Conservation (phyloP, 2,329 filamentous ascomycete genomes). For the Teratosphaeria pseudoeucalypti region DNA sequence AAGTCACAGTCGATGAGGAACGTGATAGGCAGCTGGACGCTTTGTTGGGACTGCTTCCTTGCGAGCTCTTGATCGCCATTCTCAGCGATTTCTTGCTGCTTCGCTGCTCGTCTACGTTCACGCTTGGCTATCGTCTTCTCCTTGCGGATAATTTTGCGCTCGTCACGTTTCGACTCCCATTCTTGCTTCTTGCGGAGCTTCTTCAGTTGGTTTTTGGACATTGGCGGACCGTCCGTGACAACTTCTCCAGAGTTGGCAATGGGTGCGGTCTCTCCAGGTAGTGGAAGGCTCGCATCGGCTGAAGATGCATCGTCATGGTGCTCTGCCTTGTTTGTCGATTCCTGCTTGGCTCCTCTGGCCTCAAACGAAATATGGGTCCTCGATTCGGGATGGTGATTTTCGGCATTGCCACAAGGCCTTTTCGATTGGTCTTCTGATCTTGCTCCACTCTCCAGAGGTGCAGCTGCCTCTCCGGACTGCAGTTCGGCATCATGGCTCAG, state of each 20-base stretch:
- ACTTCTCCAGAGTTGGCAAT: neutral
- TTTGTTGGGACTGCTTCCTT: constrained; percentile 8
- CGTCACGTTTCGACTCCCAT: constrained; percentile 62
- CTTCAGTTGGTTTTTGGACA: constrained; percentile 84
- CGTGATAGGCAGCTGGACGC: constrained; percentile 59
- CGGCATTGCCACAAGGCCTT: neutral
- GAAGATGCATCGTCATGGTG: neutral
- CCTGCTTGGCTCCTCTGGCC: neutral
- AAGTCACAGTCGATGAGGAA: constrained; percentile 88
- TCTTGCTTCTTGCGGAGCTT: constrained; percentile 60
- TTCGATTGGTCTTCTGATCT: neutral
- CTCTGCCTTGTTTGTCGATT: neutral
- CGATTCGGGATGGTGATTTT: neutral
- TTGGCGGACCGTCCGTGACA: constrained; percentile 12
- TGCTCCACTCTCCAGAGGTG: neutral
- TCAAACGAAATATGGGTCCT: neutral
- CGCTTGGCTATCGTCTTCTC: constrained; percentile 46
- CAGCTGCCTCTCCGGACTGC: neutral
- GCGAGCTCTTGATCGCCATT: constrained; percentile 1
- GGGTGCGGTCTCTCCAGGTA: constrained; percentile 4
- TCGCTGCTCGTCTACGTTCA: constrained; percentile 35
- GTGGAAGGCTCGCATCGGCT: neutral
- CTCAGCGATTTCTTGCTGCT: constrained; percentile 13
- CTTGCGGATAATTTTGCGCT: constrained; percentile 48
- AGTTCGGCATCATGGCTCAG: constrained; percentile 24